These are phyloP conservation scores for Tulasnella sp. DNA, from an alignment of 768 basidiomycete genomes.

Conservation along the genomic window DNA sequence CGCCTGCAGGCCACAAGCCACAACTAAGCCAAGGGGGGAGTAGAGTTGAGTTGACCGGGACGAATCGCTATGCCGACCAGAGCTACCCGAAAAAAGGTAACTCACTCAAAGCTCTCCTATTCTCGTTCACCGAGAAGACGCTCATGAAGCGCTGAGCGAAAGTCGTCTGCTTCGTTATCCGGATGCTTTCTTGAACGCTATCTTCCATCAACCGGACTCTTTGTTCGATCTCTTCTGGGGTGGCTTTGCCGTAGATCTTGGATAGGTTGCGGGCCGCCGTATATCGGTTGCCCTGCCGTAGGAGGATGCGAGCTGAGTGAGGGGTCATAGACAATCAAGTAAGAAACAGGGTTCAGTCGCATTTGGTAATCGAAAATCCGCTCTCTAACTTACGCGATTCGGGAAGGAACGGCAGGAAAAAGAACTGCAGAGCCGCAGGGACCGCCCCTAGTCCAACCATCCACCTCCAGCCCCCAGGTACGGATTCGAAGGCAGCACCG, in stretches of 20 bases:
- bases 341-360: not conserved
- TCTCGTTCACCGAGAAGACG: constrained; percentile 54
- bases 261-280: constrained; percentile 54
- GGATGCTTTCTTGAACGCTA: constrained; percentile 58
- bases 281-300: constrained; percentile 52
- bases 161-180: constrained; percentile 59
- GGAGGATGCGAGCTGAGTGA: constrained; percentile 56
- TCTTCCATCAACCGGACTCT: constrained; percentile 54
- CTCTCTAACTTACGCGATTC: constrained; percentile 62
- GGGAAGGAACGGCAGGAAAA: constrained; percentile 61
- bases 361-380: not conserved
- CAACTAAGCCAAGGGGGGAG: constrained; percentile 45
- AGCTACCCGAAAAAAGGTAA: constrained; percentile 14
- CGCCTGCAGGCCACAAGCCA: constrained; percentile 77
- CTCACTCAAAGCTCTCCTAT: constrained; percentile 67
- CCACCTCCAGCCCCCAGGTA: constrained; percentile 70
- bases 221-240: constrained; percentile 58
- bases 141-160: constrained; percentile 54
- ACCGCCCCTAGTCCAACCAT: constrained; percentile 76
- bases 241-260: constrained; percentile 67
- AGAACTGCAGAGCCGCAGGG: constrained; percentile 61
- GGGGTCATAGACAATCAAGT: not conserved
- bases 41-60: not conserved
- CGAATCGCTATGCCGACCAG: not conserved
- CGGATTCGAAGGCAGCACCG: constrained; percentile 60